These are phyloP conservation scores for Vitis hybrid DNA, from an alignment of 177 flowering plant species.

Conservation along the genomic window DNA sequence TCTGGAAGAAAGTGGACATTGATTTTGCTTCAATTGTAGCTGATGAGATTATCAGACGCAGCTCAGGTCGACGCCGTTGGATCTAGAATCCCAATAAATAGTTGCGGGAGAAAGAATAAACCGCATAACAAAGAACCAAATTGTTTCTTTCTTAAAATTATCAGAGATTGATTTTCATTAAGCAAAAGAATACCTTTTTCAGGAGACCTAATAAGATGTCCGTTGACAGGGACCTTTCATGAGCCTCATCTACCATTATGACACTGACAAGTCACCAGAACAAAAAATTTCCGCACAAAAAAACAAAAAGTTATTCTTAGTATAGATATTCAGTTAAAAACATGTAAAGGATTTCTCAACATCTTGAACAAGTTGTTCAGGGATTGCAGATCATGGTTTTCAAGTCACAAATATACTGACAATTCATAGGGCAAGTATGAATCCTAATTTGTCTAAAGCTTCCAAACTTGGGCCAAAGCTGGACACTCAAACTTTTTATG, in stretches of 20 bases:
- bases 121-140: neutral
- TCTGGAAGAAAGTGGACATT: slow-evolving; percentile 67
- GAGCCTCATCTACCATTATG: slow-evolving; percentile 99
- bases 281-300: neutral
- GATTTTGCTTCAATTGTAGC: slow-evolving; percentile 97
- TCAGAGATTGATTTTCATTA: neutral
- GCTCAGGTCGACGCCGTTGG: slow-evolving; percentile 84
- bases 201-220: slow-evolving; percentile 89
- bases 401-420: no score
- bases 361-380: no score
- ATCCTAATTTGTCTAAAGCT: no score
- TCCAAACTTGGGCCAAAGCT: no score
- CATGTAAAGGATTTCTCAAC: no score
- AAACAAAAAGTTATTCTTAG: neutral
- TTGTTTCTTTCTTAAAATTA: neutral
- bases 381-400: no score
- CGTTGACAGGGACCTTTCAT: slow-evolving; percentile 91
- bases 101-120: slow-evolving; percentile 4
- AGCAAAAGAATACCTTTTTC: slow-evolving; percentile 62
- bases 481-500: no score
- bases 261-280: slow-evolving; percentile 49
- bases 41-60: slow-evolving; percentile 85
- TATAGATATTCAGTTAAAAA: no score
- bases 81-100: slow-evolving; percentile 46
- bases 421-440: no score